Conservation (phyloP, 225 moss, liverwort and hornwort species). For the Marchantia polymorpha region DNA sequence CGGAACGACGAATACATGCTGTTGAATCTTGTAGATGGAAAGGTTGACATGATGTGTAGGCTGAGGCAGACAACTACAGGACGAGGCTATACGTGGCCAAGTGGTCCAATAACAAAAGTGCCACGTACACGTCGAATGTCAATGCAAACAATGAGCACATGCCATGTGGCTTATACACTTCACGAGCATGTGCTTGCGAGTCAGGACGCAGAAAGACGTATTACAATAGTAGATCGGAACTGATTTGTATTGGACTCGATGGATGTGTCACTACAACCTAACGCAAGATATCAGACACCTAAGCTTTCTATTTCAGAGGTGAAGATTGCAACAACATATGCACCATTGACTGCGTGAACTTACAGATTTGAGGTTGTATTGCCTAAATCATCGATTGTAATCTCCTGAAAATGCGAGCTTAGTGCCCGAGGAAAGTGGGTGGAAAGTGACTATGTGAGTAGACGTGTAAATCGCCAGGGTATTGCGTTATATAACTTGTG, state of each 20-base stretch:
- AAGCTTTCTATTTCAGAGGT: neutral
- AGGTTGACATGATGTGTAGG: neutral
- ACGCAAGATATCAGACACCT: neutral
- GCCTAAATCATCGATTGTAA: too few relatives aligned
- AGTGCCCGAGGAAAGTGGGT: too few relatives aligned
- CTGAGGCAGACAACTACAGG: neutral
- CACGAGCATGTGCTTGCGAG: neutral
- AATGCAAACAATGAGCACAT: neutral
- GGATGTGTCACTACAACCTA: neutral
- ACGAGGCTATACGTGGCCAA: neutral
- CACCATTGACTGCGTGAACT: too few relatives aligned
- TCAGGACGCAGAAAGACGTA: neutral
- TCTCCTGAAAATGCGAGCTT: too few relatives aligned
- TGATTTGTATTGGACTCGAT: neutral
- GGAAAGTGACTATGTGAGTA: too few relatives aligned
- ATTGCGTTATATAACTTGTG: too few relatives aligned
- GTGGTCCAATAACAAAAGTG: neutral
- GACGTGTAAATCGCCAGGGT: too few relatives aligned
- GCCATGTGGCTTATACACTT: neutral
- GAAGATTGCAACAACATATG: too few relatives aligned
- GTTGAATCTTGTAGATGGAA: neutral
- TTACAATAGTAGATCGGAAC: neutral
- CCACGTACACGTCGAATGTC: neutral
- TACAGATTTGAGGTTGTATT: too few relatives aligned
- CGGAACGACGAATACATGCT: neutral